phyloP scores from a whole-genome alignment of 306 rosid species.

The Hippophae gyantsensis region DNA sequence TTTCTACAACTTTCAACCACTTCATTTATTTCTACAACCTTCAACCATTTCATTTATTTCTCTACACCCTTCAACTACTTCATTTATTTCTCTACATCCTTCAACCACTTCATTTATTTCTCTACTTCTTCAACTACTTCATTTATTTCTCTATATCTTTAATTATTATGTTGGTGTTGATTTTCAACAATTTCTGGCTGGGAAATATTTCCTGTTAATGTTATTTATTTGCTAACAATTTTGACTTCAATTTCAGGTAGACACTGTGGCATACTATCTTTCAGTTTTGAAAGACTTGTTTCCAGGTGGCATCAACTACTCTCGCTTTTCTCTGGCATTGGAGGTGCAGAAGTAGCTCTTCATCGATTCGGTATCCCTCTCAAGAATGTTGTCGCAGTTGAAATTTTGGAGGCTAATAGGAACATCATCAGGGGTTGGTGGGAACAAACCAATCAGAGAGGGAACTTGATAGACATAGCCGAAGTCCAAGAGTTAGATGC shows the following conservation, averaged over 20 bases:
- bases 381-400: slow-evolving; percentile 64
- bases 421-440: slow-evolving; percentile 76
- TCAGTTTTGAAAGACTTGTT: slow-evolving; percentile 61
- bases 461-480: slow-evolving; percentile 16
- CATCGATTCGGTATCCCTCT: slow-evolving; percentile 65
- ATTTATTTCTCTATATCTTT: no score
- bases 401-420: slow-evolving; percentile 54
- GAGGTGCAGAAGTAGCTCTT: slow-evolving; percentile 78
- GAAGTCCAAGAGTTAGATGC: background rate
- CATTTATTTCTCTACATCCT: no score
- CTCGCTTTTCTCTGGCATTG: slow-evolving; percentile 85
- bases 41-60: no score
- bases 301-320: slow-evolving; percentile 73
- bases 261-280: slow-evolving; percentile 79
- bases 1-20: no score
- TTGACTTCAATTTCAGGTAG: slow-evolving; percentile 50
- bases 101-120: no score
- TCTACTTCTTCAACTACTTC: no score
- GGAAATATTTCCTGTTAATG: no score
- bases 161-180: no score
- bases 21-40: no score
- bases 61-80: no score
- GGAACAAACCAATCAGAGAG: slow-evolving; percentile 85
- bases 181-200: no score
- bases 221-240: background rate